Evolutionary conservation across 176 grass and related monocot species (phyloP).

Genomic region (Themeda triandra): DNA sequence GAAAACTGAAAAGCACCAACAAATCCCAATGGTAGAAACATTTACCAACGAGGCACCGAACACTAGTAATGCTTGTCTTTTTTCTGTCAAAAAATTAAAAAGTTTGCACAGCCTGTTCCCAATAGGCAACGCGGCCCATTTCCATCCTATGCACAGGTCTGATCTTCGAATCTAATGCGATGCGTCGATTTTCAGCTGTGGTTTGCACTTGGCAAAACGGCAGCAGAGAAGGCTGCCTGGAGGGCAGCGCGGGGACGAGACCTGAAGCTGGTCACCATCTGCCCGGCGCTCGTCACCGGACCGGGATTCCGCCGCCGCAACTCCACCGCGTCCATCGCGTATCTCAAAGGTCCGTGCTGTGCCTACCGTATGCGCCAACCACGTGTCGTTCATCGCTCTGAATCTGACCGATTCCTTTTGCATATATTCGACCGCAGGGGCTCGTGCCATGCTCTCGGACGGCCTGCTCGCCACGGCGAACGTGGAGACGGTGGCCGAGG

Average conservation of each 20-base stretch:
- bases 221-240: slow-evolving; percentile 94
- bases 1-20: no score
- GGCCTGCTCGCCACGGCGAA: slow-evolving; percentile 77
- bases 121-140: no score
- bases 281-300: slow-evolving; percentile 79
- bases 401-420: not conserved
- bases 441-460: slow-evolving; percentile 65
- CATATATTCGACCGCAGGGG: slow-evolving; percentile 29
- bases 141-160: no score
- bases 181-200: slow-evolving; percentile 54
- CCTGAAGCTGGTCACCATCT: slow-evolving; percentile 83
- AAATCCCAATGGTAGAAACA: no score
- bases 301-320: slow-evolving; percentile 78
- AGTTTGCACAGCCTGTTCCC: no score
- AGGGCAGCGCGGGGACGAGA: slow-evolving; percentile 80
- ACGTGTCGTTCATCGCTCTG: not conserved
- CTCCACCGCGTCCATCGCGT: slow-evolving; percentile 86
- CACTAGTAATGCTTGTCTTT: no score
- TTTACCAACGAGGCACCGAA: no score
- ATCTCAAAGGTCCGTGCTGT: slow-evolving; percentile 66
- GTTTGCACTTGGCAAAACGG: slow-evolving; percentile 89
- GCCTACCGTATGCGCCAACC: not conserved
- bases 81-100: no score
- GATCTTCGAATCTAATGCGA: no score
- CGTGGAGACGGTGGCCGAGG: slow-evolving; percentile 72